These are phyloP conservation scores for Yamadazyma atlantica DNA, from an alignment of 1,139 yeast species.

Conservation along the genomic window DNA sequence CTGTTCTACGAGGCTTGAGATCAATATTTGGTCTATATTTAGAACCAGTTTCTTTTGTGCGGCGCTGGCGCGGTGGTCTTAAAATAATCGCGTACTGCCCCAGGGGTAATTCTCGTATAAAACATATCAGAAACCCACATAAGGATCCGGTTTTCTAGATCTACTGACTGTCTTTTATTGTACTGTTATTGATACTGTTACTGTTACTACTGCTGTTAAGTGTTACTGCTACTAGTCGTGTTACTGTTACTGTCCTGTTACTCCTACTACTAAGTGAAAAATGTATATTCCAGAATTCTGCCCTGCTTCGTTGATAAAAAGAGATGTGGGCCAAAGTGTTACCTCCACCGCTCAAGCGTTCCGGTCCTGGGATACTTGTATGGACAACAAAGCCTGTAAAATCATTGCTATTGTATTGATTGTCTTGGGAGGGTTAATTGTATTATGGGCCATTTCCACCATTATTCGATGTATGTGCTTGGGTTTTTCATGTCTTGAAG, in stretches of 20 bases:
- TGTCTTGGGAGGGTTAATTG: constrained; percentile 49
- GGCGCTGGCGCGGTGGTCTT: not conserved
- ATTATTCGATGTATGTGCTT: constrained; percentile 45
- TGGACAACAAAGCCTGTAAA: constrained; percentile 74
- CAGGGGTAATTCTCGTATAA: not conserved
- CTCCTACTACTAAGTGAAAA: not conserved
- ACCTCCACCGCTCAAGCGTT: constrained; percentile 56
- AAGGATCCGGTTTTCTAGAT: too few species aligned
- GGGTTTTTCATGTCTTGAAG: constrained; percentile 44
- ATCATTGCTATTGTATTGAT: constrained; percentile 77
- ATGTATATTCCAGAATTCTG: constrained; percentile 17
- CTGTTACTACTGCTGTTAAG: too few species aligned
- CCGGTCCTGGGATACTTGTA: constrained; percentile 73
- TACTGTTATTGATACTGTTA: too few species aligned
- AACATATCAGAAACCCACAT: too few species aligned
- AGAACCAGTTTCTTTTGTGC: not conserved
- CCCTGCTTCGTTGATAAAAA: constrained; percentile 11
- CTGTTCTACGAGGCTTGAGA: too few species aligned
- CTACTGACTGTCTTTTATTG: too few species aligned
- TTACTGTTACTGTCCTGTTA: too few species aligned
- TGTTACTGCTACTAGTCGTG: too few species aligned
- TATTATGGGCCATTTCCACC: constrained; percentile 44
- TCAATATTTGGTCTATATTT: too few species aligned
- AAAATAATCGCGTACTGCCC: constrained; percentile 5
- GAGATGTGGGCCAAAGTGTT: constrained; percentile 18